These are phyloP conservation scores for Eucalyptus erythrocorys DNA, from an alignment of 345 rosid genomes.

Conservation along the genomic window DNA sequence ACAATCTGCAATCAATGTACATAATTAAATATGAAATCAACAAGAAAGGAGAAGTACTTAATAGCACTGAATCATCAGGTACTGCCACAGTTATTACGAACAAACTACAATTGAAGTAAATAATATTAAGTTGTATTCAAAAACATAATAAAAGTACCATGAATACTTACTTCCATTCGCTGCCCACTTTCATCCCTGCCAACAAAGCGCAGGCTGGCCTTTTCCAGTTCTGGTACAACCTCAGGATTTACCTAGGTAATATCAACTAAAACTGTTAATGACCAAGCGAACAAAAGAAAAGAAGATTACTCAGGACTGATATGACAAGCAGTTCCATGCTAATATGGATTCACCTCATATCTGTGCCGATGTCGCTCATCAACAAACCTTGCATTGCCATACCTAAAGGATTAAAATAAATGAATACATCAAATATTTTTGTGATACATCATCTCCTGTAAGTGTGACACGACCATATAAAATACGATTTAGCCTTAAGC, in stretches of 20 bases:
- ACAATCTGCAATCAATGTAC: constrained; percentile 27
- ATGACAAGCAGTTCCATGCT: not conserved
- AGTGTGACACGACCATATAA: not conserved
- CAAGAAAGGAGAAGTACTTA: not conserved
- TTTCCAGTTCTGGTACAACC: constrained; percentile 64
- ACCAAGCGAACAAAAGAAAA: not conserved
- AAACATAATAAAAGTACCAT: not conserved
- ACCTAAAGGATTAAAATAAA: constrained; percentile 19
- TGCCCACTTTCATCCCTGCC: constrained; percentile 82
- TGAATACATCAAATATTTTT: not conserved
- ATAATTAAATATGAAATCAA: not conserved
- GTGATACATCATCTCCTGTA: not conserved
- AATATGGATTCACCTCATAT: constrained; percentile 49
- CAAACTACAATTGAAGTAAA: not conserved
- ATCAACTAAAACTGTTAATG: not conserved
- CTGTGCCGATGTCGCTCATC: constrained; percentile 96
- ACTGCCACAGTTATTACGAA: not conserved
- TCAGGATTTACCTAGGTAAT: constrained; percentile 70
- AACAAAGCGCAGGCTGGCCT: constrained; percentile 64
- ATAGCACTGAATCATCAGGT: not conserved
- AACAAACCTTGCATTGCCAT: constrained; percentile 48
- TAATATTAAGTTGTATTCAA: not conserved
- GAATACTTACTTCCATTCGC: constrained; percentile 70
- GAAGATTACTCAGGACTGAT: not conserved
- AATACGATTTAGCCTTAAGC: not conserved